phyloP scores from a whole-genome alignment of 2,329 filamentous ascomycete species.

The Gliomastix tumulicola region DNA sequence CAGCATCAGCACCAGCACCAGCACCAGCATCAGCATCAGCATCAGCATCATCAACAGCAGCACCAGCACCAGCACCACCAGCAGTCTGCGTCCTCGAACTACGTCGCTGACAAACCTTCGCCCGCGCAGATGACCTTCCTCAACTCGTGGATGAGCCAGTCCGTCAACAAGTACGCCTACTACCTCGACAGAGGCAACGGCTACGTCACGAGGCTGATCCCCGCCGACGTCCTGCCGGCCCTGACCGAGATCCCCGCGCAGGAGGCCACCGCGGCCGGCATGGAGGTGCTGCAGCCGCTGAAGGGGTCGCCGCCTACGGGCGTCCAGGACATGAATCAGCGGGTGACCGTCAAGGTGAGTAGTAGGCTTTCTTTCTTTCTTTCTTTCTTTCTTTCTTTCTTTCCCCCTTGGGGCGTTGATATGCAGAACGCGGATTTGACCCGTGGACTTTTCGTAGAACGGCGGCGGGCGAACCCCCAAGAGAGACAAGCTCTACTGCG shows the following conservation, averaged over 20 bases:
- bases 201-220: slow-evolving; percentile 44
- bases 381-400: too few relatives aligned
- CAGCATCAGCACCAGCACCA: too few relatives aligned
- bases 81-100: not conserved
- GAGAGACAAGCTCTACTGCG: slow-evolving; percentile 67
- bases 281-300: slow-evolving; percentile 40
- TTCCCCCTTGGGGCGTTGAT: too few relatives aligned
- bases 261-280: slow-evolving; percentile 28
- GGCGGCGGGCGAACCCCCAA: too few relatives aligned
- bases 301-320: slow-evolving; percentile 26
- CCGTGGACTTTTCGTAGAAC: too few relatives aligned
- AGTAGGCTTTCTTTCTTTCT: too few relatives aligned
- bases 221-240: slow-evolving; percentile 44
- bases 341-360: slow-evolving; percentile 31
- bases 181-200: slow-evolving; percentile 47
- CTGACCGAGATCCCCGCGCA: slow-evolving; percentile 33
- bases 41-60: too few relatives aligned
- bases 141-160: not conserved
- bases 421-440: too few relatives aligned
- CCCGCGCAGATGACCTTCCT: not conserved
- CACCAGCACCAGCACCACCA: too few relatives aligned
- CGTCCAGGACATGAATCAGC: slow-evolving; percentile 26
- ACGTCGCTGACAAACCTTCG: not conserved
- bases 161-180: slow-evolving; percentile 32
- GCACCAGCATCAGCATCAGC: too few relatives aligned